Base-by-base conservation (phyloP, 2,329 filamentous ascomycete genomes). In the Fusarium sp. region DNA sequence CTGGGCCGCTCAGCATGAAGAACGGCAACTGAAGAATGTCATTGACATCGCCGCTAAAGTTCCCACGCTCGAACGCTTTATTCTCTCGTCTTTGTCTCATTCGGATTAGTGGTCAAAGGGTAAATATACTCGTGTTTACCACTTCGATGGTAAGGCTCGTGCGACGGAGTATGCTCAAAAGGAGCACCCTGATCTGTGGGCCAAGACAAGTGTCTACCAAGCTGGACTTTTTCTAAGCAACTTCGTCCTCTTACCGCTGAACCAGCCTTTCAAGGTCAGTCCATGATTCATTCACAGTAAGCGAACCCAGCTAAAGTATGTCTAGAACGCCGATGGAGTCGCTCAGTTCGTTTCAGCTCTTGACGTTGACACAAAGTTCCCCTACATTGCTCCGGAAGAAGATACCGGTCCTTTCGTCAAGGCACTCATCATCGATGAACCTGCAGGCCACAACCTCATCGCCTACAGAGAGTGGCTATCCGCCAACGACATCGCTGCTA, bases 81-180 rank as follows among this genome's bases (percentile, higher is more conserved):
- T 87, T 8, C 68, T 84, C 6, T 85, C 83, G 8, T 79, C 79
- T 1, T 68, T 86, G 1, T 78, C 79, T 4, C 75, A 84, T 70
- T 78, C 79, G 3, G 77, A 70, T 13, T 83, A 81, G 65, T 81
- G 78, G 77, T 83, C 81, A n/a, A 75, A 74, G 15, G 85, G 85
- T 1, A 84, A 84, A 68, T 85, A 85, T 62, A 81, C 62, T 6
- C 75, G 78, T 20, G 81, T 85, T 2, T 82, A 82, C 54, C 83
- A 86, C 70, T 85, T 84, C 62, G 82, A 85, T 45, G 75, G 79
- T 18, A 86, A 86, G 69, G 84, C 82, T 10, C 75, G 75, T 2
- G 80, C 77, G 10, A 78, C 74, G 5, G 72, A 78, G 6, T 84
- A 84, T 52, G 71, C 42, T 0, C 62, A 57, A 10, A 42, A 62